phyloP scores from a whole-genome alignment of 2,329 filamentous ascomycete genomes.

The Metarhizium anisopliae region DNA sequence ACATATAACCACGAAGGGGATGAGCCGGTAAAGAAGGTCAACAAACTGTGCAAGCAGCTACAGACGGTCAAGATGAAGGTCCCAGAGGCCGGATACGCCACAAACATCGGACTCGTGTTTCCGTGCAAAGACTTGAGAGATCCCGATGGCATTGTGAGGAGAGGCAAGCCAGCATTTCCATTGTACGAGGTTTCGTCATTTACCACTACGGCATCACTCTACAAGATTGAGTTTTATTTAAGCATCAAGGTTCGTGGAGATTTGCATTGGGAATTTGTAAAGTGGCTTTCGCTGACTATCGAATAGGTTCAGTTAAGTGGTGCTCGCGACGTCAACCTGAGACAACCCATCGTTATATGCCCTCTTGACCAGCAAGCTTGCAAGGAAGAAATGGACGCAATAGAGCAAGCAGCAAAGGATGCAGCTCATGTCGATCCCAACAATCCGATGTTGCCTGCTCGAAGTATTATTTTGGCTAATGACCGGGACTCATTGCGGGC shows the following conservation, averaged over 20 bases:
- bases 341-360: constrained; percentile 92
- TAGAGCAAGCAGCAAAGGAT: constrained; percentile 91
- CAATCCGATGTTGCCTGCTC: constrained; percentile 84
- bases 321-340: constrained; percentile 77
- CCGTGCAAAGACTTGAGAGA: constrained; percentile 84
- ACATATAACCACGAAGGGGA: constrained; percentile 98
- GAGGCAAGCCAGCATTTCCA: constrained; percentile 80
- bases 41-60: constrained; percentile 75
- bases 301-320: constrained; percentile 75
- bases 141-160: constrained; percentile 74
- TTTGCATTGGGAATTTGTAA: neutral
- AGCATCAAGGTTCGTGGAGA: constrained; percentile 67
- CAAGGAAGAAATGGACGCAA: constrained; percentile 97
- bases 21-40: constrained; percentile 83
- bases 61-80: constrained; percentile 76
- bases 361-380: constrained; percentile 91
- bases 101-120: constrained; percentile 84
- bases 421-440: constrained; percentile 80
- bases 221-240: constrained; percentile 97
- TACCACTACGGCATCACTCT: constrained; percentile 85
- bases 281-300: constrained; percentile 12
- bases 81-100: constrained; percentile 86
- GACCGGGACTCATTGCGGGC: constrained; percentile 58
- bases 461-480: constrained; percentile 68
- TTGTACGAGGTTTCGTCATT: constrained; percentile 84